These are phyloP conservation scores for Auricularia auricula-judae DNA, from an alignment of 768 basidiomycete species.

Conservation along the genomic window DNA sequence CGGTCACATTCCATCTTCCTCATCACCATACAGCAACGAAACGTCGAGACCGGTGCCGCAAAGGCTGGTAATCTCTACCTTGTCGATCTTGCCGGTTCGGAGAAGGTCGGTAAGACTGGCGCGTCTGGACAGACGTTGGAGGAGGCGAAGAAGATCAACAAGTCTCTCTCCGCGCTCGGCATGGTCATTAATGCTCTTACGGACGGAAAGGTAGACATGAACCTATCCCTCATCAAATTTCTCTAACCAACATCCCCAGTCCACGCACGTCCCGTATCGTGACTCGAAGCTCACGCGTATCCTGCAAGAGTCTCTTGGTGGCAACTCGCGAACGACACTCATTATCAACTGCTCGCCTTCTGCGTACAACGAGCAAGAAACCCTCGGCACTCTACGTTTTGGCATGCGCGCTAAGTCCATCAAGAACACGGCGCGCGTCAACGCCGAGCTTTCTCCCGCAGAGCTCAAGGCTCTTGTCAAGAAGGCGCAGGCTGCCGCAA, in stretches of 20 bases:
- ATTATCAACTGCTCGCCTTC: slow-evolving; percentile 99
- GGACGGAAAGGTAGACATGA: slow-evolving; percentile 70
- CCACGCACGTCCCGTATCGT: slow-evolving; percentile 94
- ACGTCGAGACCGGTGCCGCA: slow-evolving; percentile 89
- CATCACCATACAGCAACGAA: slow-evolving; percentile 92
- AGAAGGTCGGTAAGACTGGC: slow-evolving; percentile 99
- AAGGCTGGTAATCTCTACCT: slow-evolving; percentile 96
- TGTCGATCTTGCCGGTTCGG: slow-evolving; percentile 94
- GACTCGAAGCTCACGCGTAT: slow-evolving; percentile 99
- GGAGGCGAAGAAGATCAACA: slow-evolving; percentile 99
- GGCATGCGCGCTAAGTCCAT: slow-evolving; percentile 99
- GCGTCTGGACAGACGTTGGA: slow-evolving; percentile 98
- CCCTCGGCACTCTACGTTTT: slow-evolving; percentile 92
- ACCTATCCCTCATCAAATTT: slow-evolving; percentile 2
- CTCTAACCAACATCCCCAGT: slow-evolving; percentile 33
- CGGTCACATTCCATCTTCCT: slow-evolving; percentile 99
- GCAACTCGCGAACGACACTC: slow-evolving; percentile 91
- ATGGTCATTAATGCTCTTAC: slow-evolving; percentile 99
- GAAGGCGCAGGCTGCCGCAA: slow-evolving; percentile 81
- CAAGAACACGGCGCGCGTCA: slow-evolving; percentile 99
- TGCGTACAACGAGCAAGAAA: slow-evolving; percentile 94
- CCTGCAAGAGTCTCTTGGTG: slow-evolving; percentile 94
- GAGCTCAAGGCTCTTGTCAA: slow-evolving; percentile 89
- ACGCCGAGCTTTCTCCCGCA: slow-evolving; percentile 90
- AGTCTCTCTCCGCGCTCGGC: slow-evolving; percentile 90